Percentiles rank a stretch among this genome's conserved stretches.
Evolutionary conservation across 345 rosid species (phyloP).

Genomic region (Hirschfeldia incana): DNA sequence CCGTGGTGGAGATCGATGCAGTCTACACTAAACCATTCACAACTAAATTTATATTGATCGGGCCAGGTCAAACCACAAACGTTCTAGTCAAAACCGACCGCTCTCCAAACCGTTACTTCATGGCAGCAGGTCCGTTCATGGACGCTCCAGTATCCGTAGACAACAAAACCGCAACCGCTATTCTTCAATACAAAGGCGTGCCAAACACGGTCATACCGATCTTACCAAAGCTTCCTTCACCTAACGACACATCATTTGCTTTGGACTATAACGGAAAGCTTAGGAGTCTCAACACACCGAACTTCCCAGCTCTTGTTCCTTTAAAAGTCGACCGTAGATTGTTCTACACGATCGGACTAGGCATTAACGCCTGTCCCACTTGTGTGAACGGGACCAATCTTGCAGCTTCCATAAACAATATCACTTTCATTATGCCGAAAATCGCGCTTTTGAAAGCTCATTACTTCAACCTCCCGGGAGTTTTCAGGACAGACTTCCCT

Average conservation of each 20-base stretch:
- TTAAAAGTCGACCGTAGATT: slow-evolving; percentile 54
- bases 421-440: slow-evolving; percentile 65
- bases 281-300: slow-evolving; percentile 59
- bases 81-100: slow-evolving; percentile 70
- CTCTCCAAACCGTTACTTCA: slow-evolving; percentile 59
- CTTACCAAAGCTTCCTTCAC: slow-evolving; percentile 49
- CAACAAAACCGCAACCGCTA: slow-evolving; percentile 74
- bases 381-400: slow-evolving; percentile 62
- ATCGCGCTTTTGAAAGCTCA: slow-evolving; percentile 70
- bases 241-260: slow-evolving; percentile 65
- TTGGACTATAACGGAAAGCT: slow-evolving; percentile 49
- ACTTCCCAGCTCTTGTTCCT: slow-evolving; percentile 64
- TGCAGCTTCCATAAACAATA: slow-evolving; percentile 62
- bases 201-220: slow-evolving; percentile 56
- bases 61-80: slow-evolving; percentile 94
- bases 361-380: slow-evolving; percentile 59
- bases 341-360: slow-evolving; percentile 58
- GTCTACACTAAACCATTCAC: slow-evolving; percentile 51
- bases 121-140: slow-evolving; percentile 81
- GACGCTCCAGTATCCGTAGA: slow-evolving; percentile 76
- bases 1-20: slow-evolving; percentile 57
- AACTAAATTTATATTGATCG: slow-evolving; percentile 53
- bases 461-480: slow-evolving; percentile 45
- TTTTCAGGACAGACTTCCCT: slow-evolving; percentile 61
- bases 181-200: slow-evolving; percentile 73